Evolutionary conservation across 768 basidiomycete species (phyloP).

Genomic region (Lactarius akahatsu): DNA sequence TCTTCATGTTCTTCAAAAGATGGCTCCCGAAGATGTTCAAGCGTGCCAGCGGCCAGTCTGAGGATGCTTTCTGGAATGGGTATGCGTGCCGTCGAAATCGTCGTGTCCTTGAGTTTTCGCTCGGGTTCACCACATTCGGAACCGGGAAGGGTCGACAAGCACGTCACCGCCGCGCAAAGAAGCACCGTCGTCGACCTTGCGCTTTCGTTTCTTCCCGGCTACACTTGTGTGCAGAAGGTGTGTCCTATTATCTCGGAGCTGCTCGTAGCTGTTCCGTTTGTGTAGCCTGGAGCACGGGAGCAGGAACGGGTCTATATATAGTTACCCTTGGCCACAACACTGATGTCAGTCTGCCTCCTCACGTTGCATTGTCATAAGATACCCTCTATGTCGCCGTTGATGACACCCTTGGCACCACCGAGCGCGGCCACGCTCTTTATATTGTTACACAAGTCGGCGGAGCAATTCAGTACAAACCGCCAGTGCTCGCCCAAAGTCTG

Average conservation of each 20-base stretch:
- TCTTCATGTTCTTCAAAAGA: not conserved
- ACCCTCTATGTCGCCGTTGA: slow-evolving; percentile 25
- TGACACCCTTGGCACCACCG: slow-evolving; percentile 30
- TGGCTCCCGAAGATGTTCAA: not conserved
- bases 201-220: slow-evolving; percentile 18
- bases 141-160: not conserved
- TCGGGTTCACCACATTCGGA: not conserved
- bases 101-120: slow-evolving; percentile 15
- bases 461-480: no score
- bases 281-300: not conserved
- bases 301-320: not conserved
- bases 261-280: no score
- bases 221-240: not conserved
- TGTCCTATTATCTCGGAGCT: not conserved
- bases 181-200: slow-evolving; percentile 10
- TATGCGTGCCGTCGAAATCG: not conserved
- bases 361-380: slow-evolving; percentile 31
- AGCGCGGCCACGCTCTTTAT: not conserved
- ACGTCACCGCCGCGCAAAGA: not conserved
- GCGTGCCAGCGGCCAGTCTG: not conserved
- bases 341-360: slow-evolving; percentile 33
- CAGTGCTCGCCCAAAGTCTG: no score
- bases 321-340: not conserved
- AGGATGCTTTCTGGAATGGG: not conserved
- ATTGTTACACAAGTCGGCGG: no score